Evolutionary conservation across 495 filamentous ascomycete species (phyloP), one percentile per base, ranked within the genome.

Genomic region (Neurospora cerealis): DNA sequence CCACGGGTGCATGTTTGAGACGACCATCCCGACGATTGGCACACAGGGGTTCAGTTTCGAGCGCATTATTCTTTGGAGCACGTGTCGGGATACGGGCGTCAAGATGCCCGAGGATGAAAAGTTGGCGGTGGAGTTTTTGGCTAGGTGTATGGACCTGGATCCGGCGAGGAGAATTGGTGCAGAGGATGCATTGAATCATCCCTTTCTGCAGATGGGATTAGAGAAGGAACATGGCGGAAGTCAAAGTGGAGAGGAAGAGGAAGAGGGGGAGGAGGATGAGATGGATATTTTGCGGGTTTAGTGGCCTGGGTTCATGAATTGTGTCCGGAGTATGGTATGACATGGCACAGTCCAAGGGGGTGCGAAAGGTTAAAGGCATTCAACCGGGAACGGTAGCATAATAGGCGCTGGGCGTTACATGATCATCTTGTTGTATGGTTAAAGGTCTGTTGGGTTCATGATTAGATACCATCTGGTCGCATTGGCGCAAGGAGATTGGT

Each of bases 31-130:
- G 1, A 97, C 93, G 0, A 92, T 98, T 74, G 93, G 93, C 24
- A 90, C 91, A 73, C 87, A 88, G 46, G 96, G 96, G 2, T 95
- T 96, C 78, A 90, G 88, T 13, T 88, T 97, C 74, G 93, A 97
- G 83, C 95, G 96, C 82, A 93, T 99, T 74, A 89, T 99, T 72
- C 86, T 97, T 71, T 99, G 96, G 96, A 94, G 93, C 48, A 94
- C 88, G 4, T 90, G 90, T 69, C 80, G 86, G 5, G 85, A 87
- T 74, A 83, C 60, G 79, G 83, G 72, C 69, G 84, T 81, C 54
- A 77, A 75, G n/a, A 76, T 94, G 38, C 81, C 84, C 0, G 80
- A 82, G 0, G 90, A 91, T 9, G 91, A 94, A 81, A 86, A 86
- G 77, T 80, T 88, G 48, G 92, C 91, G 6, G 83, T 93, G 2